Evolutionary conservation across 2,329 filamentous ascomycete species (phyloP).

Genomic region (Metarhizium guizhouense): DNA sequence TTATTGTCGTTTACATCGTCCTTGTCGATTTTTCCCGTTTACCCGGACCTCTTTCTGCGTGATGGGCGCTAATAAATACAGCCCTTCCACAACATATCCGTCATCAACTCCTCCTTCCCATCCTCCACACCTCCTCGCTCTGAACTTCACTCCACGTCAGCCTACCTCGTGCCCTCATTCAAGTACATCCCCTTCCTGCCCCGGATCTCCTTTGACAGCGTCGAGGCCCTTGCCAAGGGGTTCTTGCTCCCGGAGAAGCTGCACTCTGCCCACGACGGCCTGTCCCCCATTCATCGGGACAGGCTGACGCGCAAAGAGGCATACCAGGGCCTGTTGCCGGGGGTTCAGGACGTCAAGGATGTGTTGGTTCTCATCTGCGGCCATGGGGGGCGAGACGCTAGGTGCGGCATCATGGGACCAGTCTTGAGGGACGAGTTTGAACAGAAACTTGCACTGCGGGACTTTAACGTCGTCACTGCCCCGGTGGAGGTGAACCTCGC

Average conservation of each 20-base stretch:
- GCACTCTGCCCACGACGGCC: constrained; percentile 49
- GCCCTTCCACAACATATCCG: constrained; percentile 75
- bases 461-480: constrained; percentile 38
- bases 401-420: constrained; percentile 76
- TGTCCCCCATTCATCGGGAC: constrained; percentile 50
- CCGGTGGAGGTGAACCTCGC: constrained; percentile 27
- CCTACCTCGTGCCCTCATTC: constrained; percentile 75
- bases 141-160: constrained; percentile 49
- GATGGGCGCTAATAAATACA: constrained; percentile 24
- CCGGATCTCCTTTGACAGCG: constrained; percentile 46
- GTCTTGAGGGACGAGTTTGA: constrained; percentile 64
- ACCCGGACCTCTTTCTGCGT: background rate
- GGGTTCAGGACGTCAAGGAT: constrained; percentile 54
- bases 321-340: constrained; percentile 41
- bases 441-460: constrained; percentile 40
- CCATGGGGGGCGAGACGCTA: constrained; percentile 69
- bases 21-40: background rate
- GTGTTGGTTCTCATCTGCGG: constrained; percentile 80
- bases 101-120: constrained; percentile 68
- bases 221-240: constrained; percentile 51
- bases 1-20: background rate
- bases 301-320: constrained; percentile 40
- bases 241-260: constrained; percentile 56
- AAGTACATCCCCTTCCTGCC: constrained; percentile 68
- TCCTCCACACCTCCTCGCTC: constrained; percentile 39